Percentiles rank a stretch among this genome's conserved stretches.
These are phyloP conservation scores for Urostyla sp. DNA, from an alignment of 73 alveolate species.

Conservation along the genomic window DNA sequence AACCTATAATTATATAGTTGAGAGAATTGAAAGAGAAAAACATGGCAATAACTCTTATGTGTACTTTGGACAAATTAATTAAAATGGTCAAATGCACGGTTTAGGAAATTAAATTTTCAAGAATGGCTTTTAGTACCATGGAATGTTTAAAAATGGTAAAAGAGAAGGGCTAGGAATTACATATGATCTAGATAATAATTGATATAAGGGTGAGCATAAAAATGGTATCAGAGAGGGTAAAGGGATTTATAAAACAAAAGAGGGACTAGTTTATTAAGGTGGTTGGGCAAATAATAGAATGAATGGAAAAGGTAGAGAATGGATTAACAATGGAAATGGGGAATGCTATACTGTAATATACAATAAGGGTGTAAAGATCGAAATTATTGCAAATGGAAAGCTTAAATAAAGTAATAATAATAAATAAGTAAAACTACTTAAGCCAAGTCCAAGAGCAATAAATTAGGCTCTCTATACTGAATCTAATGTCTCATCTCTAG, in stretches of 20 bases:
- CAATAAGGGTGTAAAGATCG: slow-evolving; percentile 16
- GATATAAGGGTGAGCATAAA: slow-evolving; percentile 41
- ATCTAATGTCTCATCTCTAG: too few species aligned
- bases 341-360: slow-evolving; percentile 40
- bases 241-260: slow-evolving; percentile 33
- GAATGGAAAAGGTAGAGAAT: slow-evolving; percentile 49
- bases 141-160: slow-evolving; percentile 35
- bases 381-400: slow-evolving; percentile 30
- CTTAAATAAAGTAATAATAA: background rate
- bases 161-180: slow-evolving; percentile 54
- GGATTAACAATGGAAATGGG: background rate
- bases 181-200: background rate
- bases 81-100: slow-evolving; percentile 41
- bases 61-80: slow-evolving; percentile 28
- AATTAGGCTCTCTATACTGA: too few species aligned
- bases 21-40: slow-evolving; percentile 29
- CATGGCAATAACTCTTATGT: slow-evolving; percentile 15
- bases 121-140: slow-evolving; percentile 47
- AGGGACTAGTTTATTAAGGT: slow-evolving; percentile 27
- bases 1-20: slow-evolving; percentile 12
- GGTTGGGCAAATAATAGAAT: slow-evolving; percentile 39
- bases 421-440: too few species aligned
- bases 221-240: slow-evolving; percentile 45
- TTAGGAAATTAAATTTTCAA: slow-evolving; percentile 17
- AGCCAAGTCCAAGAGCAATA: background rate